Percentiles rank a stretch among this genome's conserved stretches.
Evolutionary conservation across 208 protist genomes (phyloP).

Genomic region (Leishmania aethiopica): DNA sequence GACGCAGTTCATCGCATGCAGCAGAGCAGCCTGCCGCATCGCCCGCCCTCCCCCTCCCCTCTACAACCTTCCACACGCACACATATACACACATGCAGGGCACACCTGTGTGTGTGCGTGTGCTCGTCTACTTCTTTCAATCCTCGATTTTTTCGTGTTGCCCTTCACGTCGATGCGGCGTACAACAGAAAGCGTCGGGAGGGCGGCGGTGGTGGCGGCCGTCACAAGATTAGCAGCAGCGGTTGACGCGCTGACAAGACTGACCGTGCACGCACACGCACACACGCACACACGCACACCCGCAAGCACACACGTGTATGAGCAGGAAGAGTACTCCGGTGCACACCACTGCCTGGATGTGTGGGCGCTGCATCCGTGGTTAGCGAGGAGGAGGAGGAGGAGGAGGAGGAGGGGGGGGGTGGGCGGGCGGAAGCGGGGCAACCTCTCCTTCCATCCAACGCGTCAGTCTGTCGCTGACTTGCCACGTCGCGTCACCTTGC

Average conservation of each 20-base stretch:
- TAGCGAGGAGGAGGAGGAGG: background rate
- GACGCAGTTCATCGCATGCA: background rate
- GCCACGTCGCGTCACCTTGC: constrained; percentile 48
- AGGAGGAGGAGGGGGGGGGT: background rate
- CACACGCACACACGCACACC: too few species aligned
- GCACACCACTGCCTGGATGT: background rate
- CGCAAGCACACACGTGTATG: background rate
- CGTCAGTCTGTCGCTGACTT: background rate
- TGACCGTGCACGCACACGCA: background rate
- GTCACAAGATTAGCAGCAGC: background rate
- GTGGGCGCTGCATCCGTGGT: background rate
- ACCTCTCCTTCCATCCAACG: background rate
- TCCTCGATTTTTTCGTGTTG: background rate
- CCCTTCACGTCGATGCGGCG: background rate
- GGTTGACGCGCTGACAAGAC: background rate
- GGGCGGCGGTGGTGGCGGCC: background rate
- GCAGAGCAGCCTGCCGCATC: background rate
- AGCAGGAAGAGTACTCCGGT: background rate
- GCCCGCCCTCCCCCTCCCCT: background rate
- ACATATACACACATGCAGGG: background rate
- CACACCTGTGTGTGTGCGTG: background rate
- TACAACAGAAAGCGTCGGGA: background rate
- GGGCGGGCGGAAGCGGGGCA: background rate
- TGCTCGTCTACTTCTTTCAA: too few species aligned
- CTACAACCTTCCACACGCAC: background rate